Evolutionary conservation across 495 filamentous ascomycete genomes (phyloP).

Genomic region (Sabuloglossum arenarium): DNA sequence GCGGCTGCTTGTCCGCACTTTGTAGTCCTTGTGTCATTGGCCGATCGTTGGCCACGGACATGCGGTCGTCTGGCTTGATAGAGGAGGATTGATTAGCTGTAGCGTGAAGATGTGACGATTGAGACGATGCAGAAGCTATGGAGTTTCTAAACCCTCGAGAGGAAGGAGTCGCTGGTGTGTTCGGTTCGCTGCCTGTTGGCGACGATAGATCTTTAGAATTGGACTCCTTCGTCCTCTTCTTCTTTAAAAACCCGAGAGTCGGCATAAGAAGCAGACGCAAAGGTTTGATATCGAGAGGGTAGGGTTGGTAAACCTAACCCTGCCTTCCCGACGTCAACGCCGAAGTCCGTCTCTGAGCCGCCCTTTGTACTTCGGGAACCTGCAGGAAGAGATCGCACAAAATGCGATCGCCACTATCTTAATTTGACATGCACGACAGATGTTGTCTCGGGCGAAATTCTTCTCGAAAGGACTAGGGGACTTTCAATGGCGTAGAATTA

Average conservation of each 20-base stretch:
- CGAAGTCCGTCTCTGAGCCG: background rate
- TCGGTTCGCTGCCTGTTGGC: slow-evolving; percentile 28
- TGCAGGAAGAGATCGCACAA: background rate
- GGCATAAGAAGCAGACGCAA: slow-evolving; percentile 29
- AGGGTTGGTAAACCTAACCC: slow-evolving; percentile 3
- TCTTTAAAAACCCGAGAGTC: slow-evolving; percentile 77
- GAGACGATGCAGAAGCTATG: slow-evolving; percentile 17
- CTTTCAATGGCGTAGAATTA: background rate
- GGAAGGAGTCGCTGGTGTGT: slow-evolving; percentile 24
- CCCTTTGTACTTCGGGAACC: background rate
- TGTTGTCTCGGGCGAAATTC: background rate
- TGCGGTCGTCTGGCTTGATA: slow-evolving; percentile 5
- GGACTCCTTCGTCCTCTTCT: slow-evolving; percentile 38
- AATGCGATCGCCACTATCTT: background rate
- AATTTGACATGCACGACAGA: background rate
- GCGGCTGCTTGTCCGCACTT: slow-evolving; percentile 3
- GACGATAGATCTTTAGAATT: slow-evolving; percentile 25
- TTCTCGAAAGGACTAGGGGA: background rate
- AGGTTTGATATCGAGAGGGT: slow-evolving; percentile 2
- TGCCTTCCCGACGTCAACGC: background rate
- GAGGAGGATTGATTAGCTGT: slow-evolving; percentile 12
- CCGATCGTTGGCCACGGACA: background rate
- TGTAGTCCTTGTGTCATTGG: background rate
- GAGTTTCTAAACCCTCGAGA: slow-evolving; percentile 16
- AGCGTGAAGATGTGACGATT: slow-evolving; percentile 17